Percentiles rank a stretch among this genome's conserved stretches.
Evolutionary conservation across 2,329 filamentous ascomycete genomes (phyloP).

Genomic region (Scytalidium lignicola): DNA sequence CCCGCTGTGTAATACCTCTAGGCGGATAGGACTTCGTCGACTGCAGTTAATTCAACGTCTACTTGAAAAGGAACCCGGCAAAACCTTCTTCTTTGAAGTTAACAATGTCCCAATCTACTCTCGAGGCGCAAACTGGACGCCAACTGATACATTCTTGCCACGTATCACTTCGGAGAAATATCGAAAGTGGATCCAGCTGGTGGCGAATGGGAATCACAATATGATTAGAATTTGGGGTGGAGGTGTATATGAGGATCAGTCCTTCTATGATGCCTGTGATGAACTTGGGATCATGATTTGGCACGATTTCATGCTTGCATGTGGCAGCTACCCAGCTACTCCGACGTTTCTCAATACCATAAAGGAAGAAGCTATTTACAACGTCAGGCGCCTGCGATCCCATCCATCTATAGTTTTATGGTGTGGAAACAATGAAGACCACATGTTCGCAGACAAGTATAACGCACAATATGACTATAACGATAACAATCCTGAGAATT

Average conservation of each 20-base stretch:
- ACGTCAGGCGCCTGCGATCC: constrained; percentile 70
- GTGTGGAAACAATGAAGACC: constrained; percentile 90
- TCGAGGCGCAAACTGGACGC: constrained; percentile 80
- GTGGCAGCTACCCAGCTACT: constrained; percentile 66
- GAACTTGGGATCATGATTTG: constrained; percentile 73
- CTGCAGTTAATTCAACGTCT: constrained; percentile 53
- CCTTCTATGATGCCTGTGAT: constrained; percentile 71
- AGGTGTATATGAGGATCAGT: constrained; percentile 70
- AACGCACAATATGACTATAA: constrained; percentile 71
- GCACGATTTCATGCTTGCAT: constrained; percentile 82
- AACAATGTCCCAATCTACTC: constrained; percentile 75
- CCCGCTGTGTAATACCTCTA: constrained; percentile 37
- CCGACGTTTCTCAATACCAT: constrained; percentile 55
- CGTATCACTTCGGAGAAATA: constrained; percentile 56
- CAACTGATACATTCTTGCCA: constrained; percentile 73
- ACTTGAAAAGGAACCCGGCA: constrained; percentile 59
- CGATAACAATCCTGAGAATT: constrained; percentile 74
- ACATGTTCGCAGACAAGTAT: constrained; percentile 56
- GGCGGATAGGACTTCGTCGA: constrained; percentile 64
- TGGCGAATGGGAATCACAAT: constrained; percentile 53
- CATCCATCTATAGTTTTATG: constrained; percentile 64
- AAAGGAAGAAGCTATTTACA: constrained; percentile 56
- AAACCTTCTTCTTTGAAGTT: constrained; percentile 72
- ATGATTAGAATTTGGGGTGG: constrained; percentile 66
- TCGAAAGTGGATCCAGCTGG: constrained; percentile 52